A percentile compares a stretch with the other conserved stretches of the same genome.
These are phyloP conservation scores for Phyllosticta citriasiana DNA, from an alignment of 2,329 filamentous ascomycete species.

Conservation along the genomic window DNA sequence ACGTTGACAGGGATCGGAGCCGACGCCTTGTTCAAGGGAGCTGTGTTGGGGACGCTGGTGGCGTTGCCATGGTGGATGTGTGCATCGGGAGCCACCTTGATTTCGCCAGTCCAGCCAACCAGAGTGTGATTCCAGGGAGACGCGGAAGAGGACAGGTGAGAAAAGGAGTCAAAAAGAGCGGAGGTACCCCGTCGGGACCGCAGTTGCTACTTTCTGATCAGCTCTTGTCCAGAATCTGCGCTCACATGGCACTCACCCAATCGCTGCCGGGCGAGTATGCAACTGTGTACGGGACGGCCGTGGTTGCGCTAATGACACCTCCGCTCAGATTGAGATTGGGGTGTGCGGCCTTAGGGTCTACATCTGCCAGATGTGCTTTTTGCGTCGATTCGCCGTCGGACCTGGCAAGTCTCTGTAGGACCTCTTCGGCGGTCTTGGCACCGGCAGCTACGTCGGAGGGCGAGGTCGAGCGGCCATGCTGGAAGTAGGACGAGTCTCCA, in stretches of 20 bases:
- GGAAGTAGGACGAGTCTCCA: conserved; percentile 29
- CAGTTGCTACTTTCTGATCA: conserved; percentile 49
- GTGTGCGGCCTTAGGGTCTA: conserved; percentile 46
- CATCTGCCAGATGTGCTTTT: conserved; percentile 34
- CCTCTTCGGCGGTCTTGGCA: conserved; percentile 38
- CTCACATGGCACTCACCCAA: conserved; percentile 38
- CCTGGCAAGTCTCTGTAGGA: conserved; percentile 45
- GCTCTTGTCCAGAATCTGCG: background rate
- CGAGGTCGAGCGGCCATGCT: conserved; percentile 20
- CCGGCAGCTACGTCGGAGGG: conserved; percentile 35
- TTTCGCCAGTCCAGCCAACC: conserved; percentile 89
- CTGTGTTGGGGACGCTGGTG: conserved; percentile 25
- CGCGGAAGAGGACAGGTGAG: conserved; percentile 73
- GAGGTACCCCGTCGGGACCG: conserved; percentile 75
- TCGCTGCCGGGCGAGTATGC: conserved; percentile 41
- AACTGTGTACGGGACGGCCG: conserved; percentile 53
- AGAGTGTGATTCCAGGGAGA: conserved; percentile 86
- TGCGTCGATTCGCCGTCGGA: conserved; percentile 22
- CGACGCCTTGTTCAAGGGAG: conserved; percentile 63
- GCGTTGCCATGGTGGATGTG: conserved; percentile 17
- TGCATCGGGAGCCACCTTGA: conserved; percentile 27
- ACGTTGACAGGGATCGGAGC: conserved; percentile 68
- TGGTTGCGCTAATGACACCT: conserved; percentile 53
- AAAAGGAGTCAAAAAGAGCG: conserved; percentile 83
- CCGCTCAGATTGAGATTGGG: conserved; percentile 50